phyloP scores from a whole-genome alignment of 1,139 yeast genomes.

The Candida anutae region DNA sequence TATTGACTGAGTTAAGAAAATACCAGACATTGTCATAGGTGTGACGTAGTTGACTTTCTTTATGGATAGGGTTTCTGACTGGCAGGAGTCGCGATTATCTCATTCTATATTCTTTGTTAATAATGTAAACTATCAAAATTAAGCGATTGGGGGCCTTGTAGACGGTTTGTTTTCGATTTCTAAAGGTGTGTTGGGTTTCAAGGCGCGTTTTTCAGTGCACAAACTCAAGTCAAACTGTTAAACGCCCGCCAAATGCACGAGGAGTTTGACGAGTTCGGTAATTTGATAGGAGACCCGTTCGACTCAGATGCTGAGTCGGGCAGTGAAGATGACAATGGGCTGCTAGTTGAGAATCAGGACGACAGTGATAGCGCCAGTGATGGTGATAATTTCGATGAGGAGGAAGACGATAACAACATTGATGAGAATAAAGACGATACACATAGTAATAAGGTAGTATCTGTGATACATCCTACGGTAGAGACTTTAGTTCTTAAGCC shows the following conservation, averaged over 20 bases:
- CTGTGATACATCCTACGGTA: slow-evolving; percentile 4
- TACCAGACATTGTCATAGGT: slow-evolving; percentile 36
- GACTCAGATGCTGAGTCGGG: slow-evolving; percentile 37
- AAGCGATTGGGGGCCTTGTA: too few species aligned
- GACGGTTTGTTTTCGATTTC: background rate
- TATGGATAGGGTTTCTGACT: too few species aligned
- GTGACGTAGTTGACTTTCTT: too few species aligned
- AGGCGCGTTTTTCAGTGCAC: too few species aligned
- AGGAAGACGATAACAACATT: slow-evolving; percentile 6
- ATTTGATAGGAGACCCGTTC: slow-evolving; percentile 48
- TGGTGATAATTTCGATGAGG: slow-evolving; percentile 9
- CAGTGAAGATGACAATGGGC: slow-evolving; percentile 9
- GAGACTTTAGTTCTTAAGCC: slow-evolving; percentile 4
- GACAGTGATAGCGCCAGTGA: slow-evolving; percentile 7
- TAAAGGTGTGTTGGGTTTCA: background rate
- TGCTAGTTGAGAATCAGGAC: slow-evolving; percentile 10
- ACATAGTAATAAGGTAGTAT: background rate
- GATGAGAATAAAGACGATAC: slow-evolving; percentile 2
- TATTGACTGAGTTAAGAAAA: slow-evolving; percentile 78
- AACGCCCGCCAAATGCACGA: too few species aligned
- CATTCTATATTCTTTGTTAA: too few species aligned
- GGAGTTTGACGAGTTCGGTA: slow-evolving; percentile 82
- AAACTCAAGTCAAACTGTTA: too few species aligned
- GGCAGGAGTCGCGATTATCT: too few species aligned
- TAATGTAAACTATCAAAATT: too few species aligned